Evolutionary conservation across 371 early-diverging fungal species (phyloP).

Genomic region (Lichtheimia ramosa): DNA sequence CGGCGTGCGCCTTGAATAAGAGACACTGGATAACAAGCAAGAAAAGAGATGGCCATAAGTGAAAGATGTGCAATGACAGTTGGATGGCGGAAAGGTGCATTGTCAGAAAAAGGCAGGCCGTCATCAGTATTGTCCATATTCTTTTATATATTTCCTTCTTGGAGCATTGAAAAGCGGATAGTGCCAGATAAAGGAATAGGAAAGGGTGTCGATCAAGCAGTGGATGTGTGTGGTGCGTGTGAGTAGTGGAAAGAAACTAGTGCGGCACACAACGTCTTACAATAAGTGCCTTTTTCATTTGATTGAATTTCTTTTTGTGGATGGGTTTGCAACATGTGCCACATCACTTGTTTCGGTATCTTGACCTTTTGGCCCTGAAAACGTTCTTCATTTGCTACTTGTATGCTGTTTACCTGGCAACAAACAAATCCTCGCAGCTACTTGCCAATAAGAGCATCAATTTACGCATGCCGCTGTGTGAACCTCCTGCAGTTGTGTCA

Average conservation of each 20-base stretch:
- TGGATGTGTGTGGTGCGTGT: not conserved
- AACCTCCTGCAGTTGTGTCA: too few species aligned
- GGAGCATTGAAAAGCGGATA: not conserved
- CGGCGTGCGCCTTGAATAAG: conserved; percentile 34
- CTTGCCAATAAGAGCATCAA: too few species aligned
- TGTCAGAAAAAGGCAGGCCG: conserved; percentile 36
- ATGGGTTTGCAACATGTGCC: too few species aligned
- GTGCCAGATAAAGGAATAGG: not conserved
- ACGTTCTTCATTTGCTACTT: too few species aligned
- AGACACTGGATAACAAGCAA: conserved; percentile 40
- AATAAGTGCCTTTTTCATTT: too few species aligned
- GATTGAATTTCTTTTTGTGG: too few species aligned
- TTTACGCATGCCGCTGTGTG: too few species aligned
- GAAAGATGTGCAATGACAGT: conserved; percentile 37
- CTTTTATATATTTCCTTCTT: conserved; percentile 7
- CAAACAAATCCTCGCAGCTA: too few species aligned
- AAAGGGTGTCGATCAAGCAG: not conserved
- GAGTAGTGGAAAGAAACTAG: conserved; percentile 5
- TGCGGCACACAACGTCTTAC: not conserved
- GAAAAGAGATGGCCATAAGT: conserved; percentile 37
- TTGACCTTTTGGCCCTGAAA: too few species aligned
- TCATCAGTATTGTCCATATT: conserved; percentile 24
- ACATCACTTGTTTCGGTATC: too few species aligned
- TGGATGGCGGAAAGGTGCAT: conserved; percentile 44
- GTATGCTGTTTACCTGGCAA: too few species aligned